Percentiles rank a stretch among this genome's conserved stretches.
Conservation (phyloP, 768 basidiomycete species). For the Hydnomerulius pinastri region DNA sequence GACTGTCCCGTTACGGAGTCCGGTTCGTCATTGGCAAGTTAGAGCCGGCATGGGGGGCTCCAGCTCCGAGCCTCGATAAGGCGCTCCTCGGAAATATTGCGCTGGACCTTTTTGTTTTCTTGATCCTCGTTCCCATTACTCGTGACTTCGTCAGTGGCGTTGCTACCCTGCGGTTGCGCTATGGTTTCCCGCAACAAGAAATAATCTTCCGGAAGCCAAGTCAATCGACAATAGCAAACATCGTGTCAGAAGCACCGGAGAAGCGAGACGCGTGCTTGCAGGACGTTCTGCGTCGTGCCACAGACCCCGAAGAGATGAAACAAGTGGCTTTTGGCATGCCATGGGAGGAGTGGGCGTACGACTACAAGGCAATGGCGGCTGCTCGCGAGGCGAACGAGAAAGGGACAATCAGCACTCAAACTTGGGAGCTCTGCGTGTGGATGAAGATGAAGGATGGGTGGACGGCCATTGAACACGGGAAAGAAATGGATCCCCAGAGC, state of each 20-base stretch:
- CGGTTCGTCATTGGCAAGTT: conserved; percentile 26
- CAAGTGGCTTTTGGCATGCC: conserved; percentile 25
- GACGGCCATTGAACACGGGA: conserved; percentile 30
- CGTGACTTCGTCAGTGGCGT: conserved; percentile 21
- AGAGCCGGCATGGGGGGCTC: conserved; percentile 7
- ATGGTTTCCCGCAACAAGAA: conserved; percentile 30
- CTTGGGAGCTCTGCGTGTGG: conserved; percentile 35
- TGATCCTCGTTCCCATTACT: conserved; percentile 26
- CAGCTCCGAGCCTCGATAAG: conserved; percentile 16
- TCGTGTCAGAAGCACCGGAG: conserved; percentile 24
- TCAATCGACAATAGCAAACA: conserved; percentile 24
- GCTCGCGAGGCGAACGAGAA: conserved; percentile 23
- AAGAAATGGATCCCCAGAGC: conserved; percentile 18
- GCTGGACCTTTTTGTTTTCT: conserved; percentile 29
- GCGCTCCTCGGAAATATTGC: conserved; percentile 25
- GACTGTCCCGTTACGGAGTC: conserved; percentile 30
- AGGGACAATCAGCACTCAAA: conserved; percentile 20
- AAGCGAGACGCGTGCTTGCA: conserved; percentile 27
- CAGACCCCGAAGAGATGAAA: conserved; percentile 32
- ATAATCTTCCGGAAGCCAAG: conserved; percentile 34
- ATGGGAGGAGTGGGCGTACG: conserved; percentile 36
- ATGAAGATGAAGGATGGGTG: conserved; percentile 31
- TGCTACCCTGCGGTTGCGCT: conserved; percentile 22
- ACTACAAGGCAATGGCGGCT: conserved; percentile 30
- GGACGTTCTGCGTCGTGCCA: conserved; percentile 28